Percentiles rank a stretch among this genome's conserved stretches.
Evolutionary conservation across 2,329 filamentous ascomycete genomes (phyloP).

Genomic region (Ascocoryne sarcoides): DNA sequence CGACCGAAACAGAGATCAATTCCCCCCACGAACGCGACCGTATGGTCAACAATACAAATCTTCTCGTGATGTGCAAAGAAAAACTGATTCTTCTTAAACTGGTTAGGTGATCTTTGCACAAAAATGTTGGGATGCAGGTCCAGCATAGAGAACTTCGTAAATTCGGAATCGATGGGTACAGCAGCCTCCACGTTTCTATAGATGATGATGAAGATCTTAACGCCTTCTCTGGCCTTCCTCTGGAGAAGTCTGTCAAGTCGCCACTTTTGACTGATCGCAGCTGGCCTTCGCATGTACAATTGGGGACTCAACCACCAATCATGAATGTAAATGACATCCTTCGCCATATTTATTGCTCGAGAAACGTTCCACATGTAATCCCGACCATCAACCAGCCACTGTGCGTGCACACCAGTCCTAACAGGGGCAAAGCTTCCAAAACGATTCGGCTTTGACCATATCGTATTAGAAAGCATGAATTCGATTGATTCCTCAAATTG

Average conservation of each 20-base stretch:
- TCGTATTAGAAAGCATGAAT: slow-evolving; percentile 73
- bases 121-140: slow-evolving; percentile 96
- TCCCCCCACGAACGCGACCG: slow-evolving; percentile 88
- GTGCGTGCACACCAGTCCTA: slow-evolving; percentile 75
- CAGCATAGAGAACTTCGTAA: slow-evolving; percentile 91
- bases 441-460: slow-evolving; percentile 75
- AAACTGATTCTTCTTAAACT: slow-evolving; percentile 98
- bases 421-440: slow-evolving; percentile 94
- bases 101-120: slow-evolving; percentile 91
- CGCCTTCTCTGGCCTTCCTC: slow-evolving; percentile 84
- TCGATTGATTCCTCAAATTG: slow-evolving; percentile 92
- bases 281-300: slow-evolving; percentile 86
- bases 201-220: slow-evolving; percentile 96
- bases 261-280: slow-evolving; percentile 97
- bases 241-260: slow-evolving; percentile 87
- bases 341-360: slow-evolving; percentile 90
- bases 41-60: slow-evolving; percentile 92
- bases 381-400: slow-evolving; percentile 93
- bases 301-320: slow-evolving; percentile 99
- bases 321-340: slow-evolving; percentile 97
- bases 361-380: slow-evolving; percentile 99
- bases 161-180: slow-evolving; percentile 95
- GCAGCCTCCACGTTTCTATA: slow-evolving; percentile 97
- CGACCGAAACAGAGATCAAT: slow-evolving; percentile 95
- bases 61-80: slow-evolving; percentile 99